Conservation (phyloP, 192 early-diverging fungal species). For the Coemansia sp. region DNA sequence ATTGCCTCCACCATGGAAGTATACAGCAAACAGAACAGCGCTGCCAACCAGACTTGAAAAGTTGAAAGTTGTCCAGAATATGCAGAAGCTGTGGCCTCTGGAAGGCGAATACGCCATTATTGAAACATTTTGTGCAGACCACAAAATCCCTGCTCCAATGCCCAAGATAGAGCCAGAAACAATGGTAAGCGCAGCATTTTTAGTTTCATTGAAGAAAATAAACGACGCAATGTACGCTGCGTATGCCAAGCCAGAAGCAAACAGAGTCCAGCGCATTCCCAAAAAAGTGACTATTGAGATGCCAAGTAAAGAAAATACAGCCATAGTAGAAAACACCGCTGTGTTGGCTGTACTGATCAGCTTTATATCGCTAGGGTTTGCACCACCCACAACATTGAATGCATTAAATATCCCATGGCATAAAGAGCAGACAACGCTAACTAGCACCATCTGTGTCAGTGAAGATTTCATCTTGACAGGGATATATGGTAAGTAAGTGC, state of each 20-base stretch:
- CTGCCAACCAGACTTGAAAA: conserved; percentile 72
- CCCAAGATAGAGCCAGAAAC: conserved; percentile 71
- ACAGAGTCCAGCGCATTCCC: conserved; percentile 65
- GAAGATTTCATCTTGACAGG: conserved; percentile 29
- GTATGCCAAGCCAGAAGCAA: conserved; percentile 63
- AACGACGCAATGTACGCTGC: conserved; percentile 70
- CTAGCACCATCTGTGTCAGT: conserved; percentile 60
- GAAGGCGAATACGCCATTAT: conserved; percentile 77
- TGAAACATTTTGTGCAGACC: conserved; percentile 70
- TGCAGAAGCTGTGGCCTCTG: conserved; percentile 71
- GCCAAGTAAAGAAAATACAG: conserved; percentile 67
- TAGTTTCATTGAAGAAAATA: conserved; percentile 58
- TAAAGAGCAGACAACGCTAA: conserved; percentile 67
- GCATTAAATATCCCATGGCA: conserved; percentile 76
- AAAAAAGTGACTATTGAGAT: conserved; percentile 73
- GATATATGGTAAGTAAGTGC: no score
- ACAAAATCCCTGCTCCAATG: conserved; percentile 72
- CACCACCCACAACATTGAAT: conserved; percentile 58
- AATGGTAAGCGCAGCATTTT: conserved; percentile 59
- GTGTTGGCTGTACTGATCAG: conserved; percentile 65
- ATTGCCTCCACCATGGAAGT: conserved; percentile 28
- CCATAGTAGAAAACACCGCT: conserved; percentile 69
- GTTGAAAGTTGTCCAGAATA: conserved; percentile 84
- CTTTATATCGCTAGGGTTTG: conserved; percentile 50
- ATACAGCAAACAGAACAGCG: conserved; percentile 59